These are phyloP conservation scores for Aspergillus udagawae DNA, from an alignment of 2,329 filamentous ascomycete species.

Conservation along the genomic window DNA sequence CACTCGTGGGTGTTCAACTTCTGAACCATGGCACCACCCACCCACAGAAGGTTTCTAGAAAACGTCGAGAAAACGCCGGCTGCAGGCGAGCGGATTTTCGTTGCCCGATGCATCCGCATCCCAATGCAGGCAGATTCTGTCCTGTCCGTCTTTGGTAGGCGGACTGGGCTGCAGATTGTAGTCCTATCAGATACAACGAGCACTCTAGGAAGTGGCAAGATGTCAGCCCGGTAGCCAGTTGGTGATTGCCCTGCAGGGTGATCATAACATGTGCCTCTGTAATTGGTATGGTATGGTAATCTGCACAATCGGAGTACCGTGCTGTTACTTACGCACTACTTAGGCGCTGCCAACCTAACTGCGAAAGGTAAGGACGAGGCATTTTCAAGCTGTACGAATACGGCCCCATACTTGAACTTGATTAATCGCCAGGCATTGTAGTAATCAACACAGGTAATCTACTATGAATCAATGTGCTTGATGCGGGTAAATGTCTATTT, in stretches of 20 bases:
- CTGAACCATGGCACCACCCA: not conserved
- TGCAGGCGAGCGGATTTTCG: not conserved
- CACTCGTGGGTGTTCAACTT: not conserved
- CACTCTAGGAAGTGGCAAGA: not conserved
- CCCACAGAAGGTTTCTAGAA: constrained; percentile 31
- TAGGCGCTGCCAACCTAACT: not conserved
- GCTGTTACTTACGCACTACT: not conserved
- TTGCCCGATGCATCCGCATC: not conserved
- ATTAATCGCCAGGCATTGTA: not conserved
- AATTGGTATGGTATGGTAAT: not conserved
- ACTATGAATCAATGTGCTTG: not conserved
- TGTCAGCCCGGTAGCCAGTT: not conserved
- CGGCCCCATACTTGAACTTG: not conserved
- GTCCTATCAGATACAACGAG: not conserved
- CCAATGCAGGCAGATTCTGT: constrained; percentile 1
- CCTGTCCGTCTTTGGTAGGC: not conserved
- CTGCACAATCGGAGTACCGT: not conserved
- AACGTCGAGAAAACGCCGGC: constrained; percentile 25
- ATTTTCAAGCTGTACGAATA: not conserved
- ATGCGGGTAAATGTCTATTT: not conserved
- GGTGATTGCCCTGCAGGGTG: not conserved
- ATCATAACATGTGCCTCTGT: not conserved
- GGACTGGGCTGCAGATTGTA: too few relatives aligned
- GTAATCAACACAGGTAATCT: not conserved
- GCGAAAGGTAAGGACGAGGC: not conserved